phyloP scores from a whole-genome alignment of 805 yeast species.

The Wickerhamiella lipophila region DNA sequence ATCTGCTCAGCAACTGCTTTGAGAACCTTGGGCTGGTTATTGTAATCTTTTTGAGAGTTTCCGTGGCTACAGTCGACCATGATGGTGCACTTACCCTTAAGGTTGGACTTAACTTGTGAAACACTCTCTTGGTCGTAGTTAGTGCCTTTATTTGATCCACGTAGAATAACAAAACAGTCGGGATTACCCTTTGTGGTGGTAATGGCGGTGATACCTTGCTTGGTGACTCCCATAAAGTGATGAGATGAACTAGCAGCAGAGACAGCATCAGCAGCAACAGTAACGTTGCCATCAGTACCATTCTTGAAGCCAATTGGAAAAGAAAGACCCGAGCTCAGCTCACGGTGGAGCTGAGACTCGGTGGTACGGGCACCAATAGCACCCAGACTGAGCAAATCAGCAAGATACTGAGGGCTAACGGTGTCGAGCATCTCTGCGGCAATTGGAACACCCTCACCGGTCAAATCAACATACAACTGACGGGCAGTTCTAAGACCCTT shows the following conservation, averaged over 20 bases:
- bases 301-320: slow-evolving; percentile 98
- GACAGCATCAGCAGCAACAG: slow-evolving; percentile 89
- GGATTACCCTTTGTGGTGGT: slow-evolving; percentile 92
- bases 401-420: slow-evolving; percentile 88
- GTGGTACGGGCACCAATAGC: slow-evolving; percentile 99
- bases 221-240: slow-evolving; percentile 94
- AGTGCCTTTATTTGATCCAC: slow-evolving; percentile 93
- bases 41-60: slow-evolving; percentile 85
- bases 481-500: slow-evolving; percentile 84
- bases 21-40: slow-evolving; percentile 91
- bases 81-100: slow-evolving; percentile 36
- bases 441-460: slow-evolving; percentile 72
- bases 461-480: slow-evolving; percentile 69
- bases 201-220: slow-evolving; percentile 93
- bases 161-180: slow-evolving; percentile 81
- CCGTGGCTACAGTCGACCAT: slow-evolving; percentile 99
- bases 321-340: slow-evolving; percentile 92
- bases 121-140: slow-evolving; percentile 81
- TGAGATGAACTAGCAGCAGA: slow-evolving; percentile 85
- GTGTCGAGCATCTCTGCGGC: slow-evolving; percentile 98
- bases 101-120: slow-evolving; percentile 54
- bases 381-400: slow-evolving; percentile 84
- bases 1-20: slow-evolving; percentile 70
- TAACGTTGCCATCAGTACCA: slow-evolving; percentile 92
- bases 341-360: slow-evolving; percentile 95